phyloP scores from a whole-genome alignment of 2,329 filamentous ascomycete genomes.

The Tetracladium maxilliforme region DNA sequence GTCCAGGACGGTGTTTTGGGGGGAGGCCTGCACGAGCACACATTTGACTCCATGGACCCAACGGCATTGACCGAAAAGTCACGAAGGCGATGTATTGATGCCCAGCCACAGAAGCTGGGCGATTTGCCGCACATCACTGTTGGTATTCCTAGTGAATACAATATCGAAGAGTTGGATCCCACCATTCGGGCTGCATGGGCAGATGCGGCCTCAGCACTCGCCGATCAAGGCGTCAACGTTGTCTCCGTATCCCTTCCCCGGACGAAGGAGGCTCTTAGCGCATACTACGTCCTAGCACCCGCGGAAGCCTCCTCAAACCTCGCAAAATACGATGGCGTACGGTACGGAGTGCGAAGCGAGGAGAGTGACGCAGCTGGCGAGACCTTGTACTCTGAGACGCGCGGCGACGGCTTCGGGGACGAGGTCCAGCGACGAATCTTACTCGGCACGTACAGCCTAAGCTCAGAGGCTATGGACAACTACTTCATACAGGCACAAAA shows the following conservation, averaged over 20 bases:
- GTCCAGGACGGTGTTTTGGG: slow-evolving; percentile 11
- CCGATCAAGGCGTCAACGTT: slow-evolving; percentile 51
- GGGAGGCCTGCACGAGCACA: slow-evolving; percentile 22
- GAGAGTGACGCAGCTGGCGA: slow-evolving; percentile 35
- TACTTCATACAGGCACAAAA: slow-evolving; percentile 93
- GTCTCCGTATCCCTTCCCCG: slow-evolving; percentile 68
- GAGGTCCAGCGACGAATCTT: slow-evolving; percentile 82
- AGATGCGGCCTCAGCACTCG: slow-evolving; percentile 41
- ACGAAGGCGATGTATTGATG: no score
- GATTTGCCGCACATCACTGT: no score
- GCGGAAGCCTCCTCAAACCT: slow-evolving; percentile 94
- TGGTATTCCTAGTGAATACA: slow-evolving; percentile 64
- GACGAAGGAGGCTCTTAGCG: slow-evolving; percentile 73
- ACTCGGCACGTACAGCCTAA: slow-evolving; percentile 79
- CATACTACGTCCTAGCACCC: slow-evolving; percentile 91
- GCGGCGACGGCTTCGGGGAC: slow-evolving; percentile 61
- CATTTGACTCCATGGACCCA: slow-evolving; percentile 42
- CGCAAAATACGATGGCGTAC: slow-evolving; percentile 92
- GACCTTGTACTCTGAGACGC: slow-evolving; percentile 63
- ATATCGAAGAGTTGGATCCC: slow-evolving; percentile 65
- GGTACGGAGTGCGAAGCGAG: slow-evolving; percentile 47
- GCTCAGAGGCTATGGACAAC: slow-evolving; percentile 83
- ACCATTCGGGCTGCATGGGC: slow-evolving; percentile 58
- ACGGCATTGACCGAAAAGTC: slow-evolving; percentile 42
- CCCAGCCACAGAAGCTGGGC: no score